Percentiles rank a stretch among this genome's conserved stretches.
These are phyloP conservation scores for Fragilaria radians DNA, from an alignment of 108 stramenopile species.

Conservation along the genomic window DNA sequence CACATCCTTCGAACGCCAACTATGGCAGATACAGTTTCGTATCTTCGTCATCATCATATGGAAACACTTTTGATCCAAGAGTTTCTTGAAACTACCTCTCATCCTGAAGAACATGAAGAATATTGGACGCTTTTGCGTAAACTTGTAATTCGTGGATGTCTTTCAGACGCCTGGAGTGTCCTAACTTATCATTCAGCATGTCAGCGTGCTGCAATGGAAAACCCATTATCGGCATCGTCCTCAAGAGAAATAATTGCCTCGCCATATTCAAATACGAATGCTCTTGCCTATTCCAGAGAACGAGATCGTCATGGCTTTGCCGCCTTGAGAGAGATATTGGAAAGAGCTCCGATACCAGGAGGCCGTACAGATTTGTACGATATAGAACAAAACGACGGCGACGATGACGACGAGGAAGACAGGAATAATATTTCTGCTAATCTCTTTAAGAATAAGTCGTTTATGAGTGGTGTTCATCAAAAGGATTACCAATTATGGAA, in stretches of 20 bases:
- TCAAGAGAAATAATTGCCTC: neutral
- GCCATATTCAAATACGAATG: neutral
- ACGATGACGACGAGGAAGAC: slow-evolving; percentile 17
- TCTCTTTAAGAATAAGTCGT: neutral
- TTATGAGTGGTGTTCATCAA: slow-evolving; percentile 15
- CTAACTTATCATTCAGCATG: slow-evolving; percentile 57
- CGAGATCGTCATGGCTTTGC: slow-evolving; percentile 54
- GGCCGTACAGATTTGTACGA: slow-evolving; percentile 53
- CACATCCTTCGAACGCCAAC: slow-evolving; percentile 40
- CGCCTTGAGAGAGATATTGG: slow-evolving; percentile 41
- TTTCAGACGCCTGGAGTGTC: slow-evolving; percentile 63
- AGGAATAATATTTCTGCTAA: slow-evolving; percentile 12
- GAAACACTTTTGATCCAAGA: slow-evolving; percentile 3
- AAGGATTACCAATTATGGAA: slow-evolving; percentile 64
- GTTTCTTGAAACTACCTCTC: slow-evolving; percentile 24
- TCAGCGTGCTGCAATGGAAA: slow-evolving; percentile 17
- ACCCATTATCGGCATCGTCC: slow-evolving; percentile 17
- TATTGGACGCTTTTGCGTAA: slow-evolving; percentile 52
- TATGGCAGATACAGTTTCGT: slow-evolving; percentile 66
- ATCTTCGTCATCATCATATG: slow-evolving; percentile 46
- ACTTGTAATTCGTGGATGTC: slow-evolving; percentile 39
- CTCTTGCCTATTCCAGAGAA: neutral
- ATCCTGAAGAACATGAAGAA: slow-evolving; percentile 53
- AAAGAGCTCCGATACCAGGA: slow-evolving; percentile 72
- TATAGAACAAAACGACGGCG: no score